Evolutionary conservation across 1,139 yeast genomes (phyloP), one percentile per base, ranked within the genome.

Genomic region (Lodderomyces elongisporus): DNA sequence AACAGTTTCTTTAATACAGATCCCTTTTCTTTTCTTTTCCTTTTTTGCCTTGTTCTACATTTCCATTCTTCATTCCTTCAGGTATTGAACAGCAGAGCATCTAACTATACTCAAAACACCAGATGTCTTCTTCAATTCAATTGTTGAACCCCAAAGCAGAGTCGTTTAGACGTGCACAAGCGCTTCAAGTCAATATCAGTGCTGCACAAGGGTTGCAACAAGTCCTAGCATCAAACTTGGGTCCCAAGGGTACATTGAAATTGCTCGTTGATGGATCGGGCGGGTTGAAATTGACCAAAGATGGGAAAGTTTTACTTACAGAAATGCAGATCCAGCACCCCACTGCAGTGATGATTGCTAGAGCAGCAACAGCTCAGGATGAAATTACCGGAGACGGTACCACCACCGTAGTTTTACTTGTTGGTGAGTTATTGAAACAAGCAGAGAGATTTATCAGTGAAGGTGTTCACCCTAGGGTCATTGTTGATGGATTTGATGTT

Each of bases 251-350:
- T 35, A 93, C 99, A 20, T 69, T 93, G 52, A 91, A 91, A 65
- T 84, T 91, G 80, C 68, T 91, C 39, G 99, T 91, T 34, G 98
- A 91, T 57, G 98, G 99, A 44, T 80, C 96, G 3, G 99, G 99
- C 24, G 80, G 82, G 51, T 83, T 91, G 58, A 93, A 91, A 62
- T 76, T 91, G 49, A 91, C 99, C 40, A 91, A 91, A 57, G 99
- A 91, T 60, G 99, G 99, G 38, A 89, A 91, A 54, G 97, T 93
- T 10, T 69, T 91, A 43, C 67, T 91, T 41, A 77, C 87, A 18
- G 98, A 91, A 56, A 91, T 91, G 99, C 99, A 93, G 62, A 93
- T 91, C 58, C 97, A 91, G 59, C 91, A 91, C 46, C 99, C 99
- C n/a, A 93, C 99, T 3, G 99, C 99, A 0, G 95, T 91, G 24